Percentiles rank a stretch among this genome's conserved stretches.
Evolutionary conservation across 2,329 filamentous ascomycete species (phyloP).

Genomic region (Phoma sp.): DNA sequence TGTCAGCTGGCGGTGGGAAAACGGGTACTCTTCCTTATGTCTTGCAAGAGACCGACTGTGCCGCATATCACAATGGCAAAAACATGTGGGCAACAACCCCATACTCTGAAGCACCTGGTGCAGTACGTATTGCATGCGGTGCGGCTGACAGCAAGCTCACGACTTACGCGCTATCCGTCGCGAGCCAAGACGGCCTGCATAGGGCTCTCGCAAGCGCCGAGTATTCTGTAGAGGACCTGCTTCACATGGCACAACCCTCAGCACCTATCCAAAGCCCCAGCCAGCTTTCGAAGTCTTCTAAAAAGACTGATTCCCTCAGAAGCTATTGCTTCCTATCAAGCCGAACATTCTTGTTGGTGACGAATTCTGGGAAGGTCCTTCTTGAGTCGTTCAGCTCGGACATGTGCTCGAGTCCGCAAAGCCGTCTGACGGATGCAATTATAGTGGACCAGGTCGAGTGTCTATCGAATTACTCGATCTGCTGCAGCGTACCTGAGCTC

Average conservation of each 20-base stretch:
- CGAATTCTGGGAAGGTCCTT: conserved; percentile 63
- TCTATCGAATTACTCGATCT: conserved; percentile 57
- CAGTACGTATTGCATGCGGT: conserved; percentile 54
- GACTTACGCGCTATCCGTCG: conserved; percentile 18
- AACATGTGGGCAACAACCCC: conserved; percentile 76
- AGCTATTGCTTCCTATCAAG: conserved; percentile 68
- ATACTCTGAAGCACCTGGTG: conserved; percentile 1
- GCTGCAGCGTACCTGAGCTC: conserved; percentile 45
- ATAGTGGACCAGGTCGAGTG: conserved; percentile 43
- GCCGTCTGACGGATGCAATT: conserved; percentile 25
- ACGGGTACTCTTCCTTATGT: conserved; percentile 25
- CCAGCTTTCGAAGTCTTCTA: conserved; percentile 25
- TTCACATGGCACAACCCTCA: conserved; percentile 17
- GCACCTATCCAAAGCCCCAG: neutral
- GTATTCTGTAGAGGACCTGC: conserved; percentile 36
- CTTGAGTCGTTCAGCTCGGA: conserved; percentile 34
- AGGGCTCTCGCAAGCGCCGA: conserved; percentile 17
- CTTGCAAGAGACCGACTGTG: conserved; percentile 62
- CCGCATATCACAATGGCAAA: conserved; percentile 78
- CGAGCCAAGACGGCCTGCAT: neutral
- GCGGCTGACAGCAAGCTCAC: conserved; percentile 78
- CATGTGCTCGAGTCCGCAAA: neutral
- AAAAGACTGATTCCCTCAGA: conserved; percentile 55
- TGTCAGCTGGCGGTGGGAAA: conserved; percentile 16
- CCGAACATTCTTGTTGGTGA: conserved; percentile 62